phyloP scores from a whole-genome alignment of 345 rosid genomes.

The Odontarrhena argentea region DNA sequence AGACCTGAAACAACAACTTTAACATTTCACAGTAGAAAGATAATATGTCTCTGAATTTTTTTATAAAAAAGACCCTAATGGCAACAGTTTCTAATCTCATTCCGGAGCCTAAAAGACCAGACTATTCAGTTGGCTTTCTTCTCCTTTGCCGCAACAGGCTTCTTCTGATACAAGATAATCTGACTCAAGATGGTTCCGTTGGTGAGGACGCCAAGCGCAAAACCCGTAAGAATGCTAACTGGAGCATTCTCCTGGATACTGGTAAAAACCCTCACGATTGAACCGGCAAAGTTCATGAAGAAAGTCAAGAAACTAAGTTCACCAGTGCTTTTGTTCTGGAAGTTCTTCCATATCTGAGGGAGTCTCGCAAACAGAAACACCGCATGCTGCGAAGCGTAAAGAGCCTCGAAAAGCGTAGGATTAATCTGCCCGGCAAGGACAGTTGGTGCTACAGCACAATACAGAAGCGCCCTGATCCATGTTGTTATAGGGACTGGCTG shows the following conservation, averaged over 20 bases:
- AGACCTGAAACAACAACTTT: too few relatives aligned
- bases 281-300: conserved; percentile 74
- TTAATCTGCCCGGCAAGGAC: conserved; percentile 78
- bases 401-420: conserved; percentile 85
- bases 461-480: conserved; percentile 69
- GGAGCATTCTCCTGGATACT: conserved; percentile 94
- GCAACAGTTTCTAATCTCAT: conserved; percentile 26
- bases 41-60: too few relatives aligned
- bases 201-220: conserved; percentile 59
- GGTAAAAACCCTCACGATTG: conserved; percentile 81
- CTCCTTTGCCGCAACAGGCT: conserved; percentile 52
- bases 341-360: conserved; percentile 93
- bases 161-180: conserved; percentile 56
- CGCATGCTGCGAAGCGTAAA: conserved; percentile 95
- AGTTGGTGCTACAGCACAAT: conserved; percentile 84
- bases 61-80: not conserved
- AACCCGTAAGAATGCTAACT: conserved; percentile 63
- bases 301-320: conserved; percentile 93
- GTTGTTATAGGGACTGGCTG: conserved; percentile 54
- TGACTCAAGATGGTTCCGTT: conserved; percentile 75
- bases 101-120: conserved; percentile 19
- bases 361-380: conserved; percentile 88
- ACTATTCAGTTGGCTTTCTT: conserved; percentile 55
- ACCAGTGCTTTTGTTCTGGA: conserved; percentile 79
- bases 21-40: too few relatives aligned